Percentiles rank a stretch among this genome's conserved stretches.
Evolutionary conservation across 345 rosid species (phyloP).

Genomic region (Turritis glabra): DNA sequence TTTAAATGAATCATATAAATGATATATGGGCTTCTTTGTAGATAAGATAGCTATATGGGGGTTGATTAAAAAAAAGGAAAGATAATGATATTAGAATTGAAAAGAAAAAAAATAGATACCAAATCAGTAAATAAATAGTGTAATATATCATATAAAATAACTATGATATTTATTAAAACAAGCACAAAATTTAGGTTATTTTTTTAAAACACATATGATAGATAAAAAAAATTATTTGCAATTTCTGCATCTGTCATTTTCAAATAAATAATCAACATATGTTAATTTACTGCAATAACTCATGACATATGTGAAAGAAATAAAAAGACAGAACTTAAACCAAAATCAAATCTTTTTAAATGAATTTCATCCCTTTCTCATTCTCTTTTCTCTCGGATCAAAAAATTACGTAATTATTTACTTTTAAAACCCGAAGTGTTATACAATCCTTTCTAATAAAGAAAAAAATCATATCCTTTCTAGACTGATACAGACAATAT

Average conservation of each 20-base stretch:
- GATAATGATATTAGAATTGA: no score
- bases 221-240: no score
- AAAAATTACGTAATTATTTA: no score
- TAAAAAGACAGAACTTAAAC: not conserved
- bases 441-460: not conserved
- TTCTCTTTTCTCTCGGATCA: not conserved
- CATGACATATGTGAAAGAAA: not conserved
- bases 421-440: no score
- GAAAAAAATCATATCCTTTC: not conserved
- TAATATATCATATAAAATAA: no score
- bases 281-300: not conserved
- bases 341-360: not conserved
- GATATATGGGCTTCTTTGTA: not conserved
- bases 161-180: no score
- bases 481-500: not conserved
- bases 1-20: not conserved
- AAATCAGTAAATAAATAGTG: not conserved
- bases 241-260: no score
- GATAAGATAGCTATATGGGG: not conserved
- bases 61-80: no score
- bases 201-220: no score
- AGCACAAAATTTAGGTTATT: no score
- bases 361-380: not conserved
- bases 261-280: not conserved
- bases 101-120: no score